Conservation (phyloP, 2,329 filamentous ascomycete genomes). For the Akanthomyces muscarius region DNA sequence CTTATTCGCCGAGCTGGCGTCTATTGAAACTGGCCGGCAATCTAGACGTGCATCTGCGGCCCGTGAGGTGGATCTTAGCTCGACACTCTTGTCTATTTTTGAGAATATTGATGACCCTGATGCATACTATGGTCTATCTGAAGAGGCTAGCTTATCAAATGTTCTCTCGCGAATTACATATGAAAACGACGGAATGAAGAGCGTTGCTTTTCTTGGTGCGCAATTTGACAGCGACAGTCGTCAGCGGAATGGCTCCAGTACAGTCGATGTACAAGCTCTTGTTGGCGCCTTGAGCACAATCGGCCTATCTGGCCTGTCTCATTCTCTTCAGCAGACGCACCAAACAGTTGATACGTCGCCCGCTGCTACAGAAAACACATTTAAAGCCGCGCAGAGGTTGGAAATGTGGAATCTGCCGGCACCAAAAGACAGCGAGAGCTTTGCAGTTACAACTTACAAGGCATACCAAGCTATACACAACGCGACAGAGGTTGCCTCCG, state of each 20-base stretch:
- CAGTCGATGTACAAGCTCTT: slow-evolving; percentile 62
- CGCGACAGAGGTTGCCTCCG: slow-evolving; percentile 51
- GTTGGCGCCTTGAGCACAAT: slow-evolving; percentile 74
- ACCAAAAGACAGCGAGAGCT: slow-evolving; percentile 57
- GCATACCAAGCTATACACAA: slow-evolving; percentile 75
- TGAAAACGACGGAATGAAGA: slow-evolving; percentile 82
- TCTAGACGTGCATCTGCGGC: slow-evolving; percentile 64
- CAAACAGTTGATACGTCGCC: slow-evolving; percentile 55
- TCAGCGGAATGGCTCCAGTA: slow-evolving; percentile 49
- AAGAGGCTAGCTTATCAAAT: slow-evolving; percentile 69
- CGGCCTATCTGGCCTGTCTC: slow-evolving; percentile 80
- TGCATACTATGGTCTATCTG: slow-evolving; percentile 86
- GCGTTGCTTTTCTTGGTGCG: slow-evolving; percentile 84
- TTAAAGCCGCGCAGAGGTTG: slow-evolving; percentile 74
- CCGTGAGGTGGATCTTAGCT: slow-evolving; percentile 53
- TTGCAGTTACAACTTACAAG: slow-evolving; percentile 70
- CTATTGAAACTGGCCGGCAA: slow-evolving; percentile 51
- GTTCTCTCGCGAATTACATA: slow-evolving; percentile 83
- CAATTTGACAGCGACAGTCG: slow-evolving; percentile 84
- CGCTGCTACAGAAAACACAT: slow-evolving; percentile 64
- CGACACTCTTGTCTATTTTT: slow-evolving; percentile 77
- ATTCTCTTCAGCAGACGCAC: slow-evolving; percentile 69
- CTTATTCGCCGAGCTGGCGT: slow-evolving; percentile 72
- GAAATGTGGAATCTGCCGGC: slow-evolving; percentile 90
- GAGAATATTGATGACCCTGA: slow-evolving; percentile 94